phyloP scores from a whole-genome alignment of 805 yeast species.

The Vanderwaltozyma yarrowii region DNA sequence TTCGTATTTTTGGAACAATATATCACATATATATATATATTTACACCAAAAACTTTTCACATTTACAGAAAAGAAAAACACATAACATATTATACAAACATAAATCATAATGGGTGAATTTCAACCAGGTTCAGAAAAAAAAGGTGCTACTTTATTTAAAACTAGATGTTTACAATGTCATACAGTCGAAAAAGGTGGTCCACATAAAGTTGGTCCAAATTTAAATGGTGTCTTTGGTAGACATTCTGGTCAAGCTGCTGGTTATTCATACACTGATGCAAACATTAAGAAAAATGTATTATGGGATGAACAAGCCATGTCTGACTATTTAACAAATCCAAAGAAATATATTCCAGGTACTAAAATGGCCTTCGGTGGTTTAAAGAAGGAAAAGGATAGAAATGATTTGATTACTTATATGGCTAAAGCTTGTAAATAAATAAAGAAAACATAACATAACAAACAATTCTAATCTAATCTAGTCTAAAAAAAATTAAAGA shows the following conservation, averaged over 20 bases:
- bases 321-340: constrained; percentile 97
- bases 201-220: constrained; percentile 99
- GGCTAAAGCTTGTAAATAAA: constrained; percentile 39
- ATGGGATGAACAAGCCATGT: constrained; percentile 83
- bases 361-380: constrained; percentile 99
- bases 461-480: no score
- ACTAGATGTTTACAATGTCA: constrained; percentile 99
- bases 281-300: constrained; percentile 89
- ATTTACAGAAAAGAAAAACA: no score
- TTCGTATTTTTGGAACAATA: no score
- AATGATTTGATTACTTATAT: constrained; percentile 91
- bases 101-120: constrained; percentile 5
- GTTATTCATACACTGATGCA: constrained; percentile 96
- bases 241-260: constrained; percentile 82
- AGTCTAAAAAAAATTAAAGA: no score
- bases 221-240: constrained; percentile 93
- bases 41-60: no score
- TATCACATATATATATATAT: no score
- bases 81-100: not conserved
- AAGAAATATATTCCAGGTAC: constrained; percentile 99
- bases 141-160: constrained; percentile 97
- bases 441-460: not conserved
- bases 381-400: constrained; percentile 98
- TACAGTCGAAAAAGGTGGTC: constrained; percentile 92
- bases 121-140: constrained; percentile 56